Evolutionary conservation across 2,329 filamentous ascomycete genomes (phyloP), one percentile per base, ranked within the genome.

Genomic region (Westerdykella sp.): DNA sequence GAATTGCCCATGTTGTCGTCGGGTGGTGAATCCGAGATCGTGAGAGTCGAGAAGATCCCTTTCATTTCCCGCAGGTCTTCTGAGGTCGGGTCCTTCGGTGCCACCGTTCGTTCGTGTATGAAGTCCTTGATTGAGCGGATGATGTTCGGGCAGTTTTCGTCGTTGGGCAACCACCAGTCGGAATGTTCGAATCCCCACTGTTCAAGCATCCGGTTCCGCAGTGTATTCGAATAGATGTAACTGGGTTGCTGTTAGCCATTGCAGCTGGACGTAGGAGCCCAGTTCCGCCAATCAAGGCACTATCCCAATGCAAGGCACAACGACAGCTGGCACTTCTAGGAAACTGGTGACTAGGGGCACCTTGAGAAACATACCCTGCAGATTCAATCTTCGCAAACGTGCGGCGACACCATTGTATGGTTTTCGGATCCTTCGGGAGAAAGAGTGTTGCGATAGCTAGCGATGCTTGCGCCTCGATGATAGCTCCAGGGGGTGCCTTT

Each of bases 101-200:
- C 50, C 13, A 52, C 79, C 6, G 77, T 85, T 38, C 87, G 79
- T 51, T 93, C 87, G 54, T 87, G 82, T 22, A 89, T 87, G 67
- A 95, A 90, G 34, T 80, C 78, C 15, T 90, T 84, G 48, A 95
- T 82, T 42, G 79, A 84, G 40, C 82, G 83, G 42, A 96, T 75
- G 34, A 94, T 79, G 1, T 79, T 78, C 10, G 79, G 83, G 56
- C 85, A 85, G 1, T 79, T 81, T 69, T 91, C 85, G 49, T 87
- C 80, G 62, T 93, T 78, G 2, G 89, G 87, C 2, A 96, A 77
- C 93, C 93, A 98, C 87, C 89, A 96, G 44, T 83, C 76, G 36
- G 79, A 79, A 41, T 89, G 80, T 15, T 83, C 80, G 12, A 87
- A 78, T 46, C 78, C 73, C 75, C 93, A 95, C 18, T 87, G 66